Conservation (phyloP, 2,329 filamentous ascomycete genomes). For the Escovopsis weberi region DNA sequence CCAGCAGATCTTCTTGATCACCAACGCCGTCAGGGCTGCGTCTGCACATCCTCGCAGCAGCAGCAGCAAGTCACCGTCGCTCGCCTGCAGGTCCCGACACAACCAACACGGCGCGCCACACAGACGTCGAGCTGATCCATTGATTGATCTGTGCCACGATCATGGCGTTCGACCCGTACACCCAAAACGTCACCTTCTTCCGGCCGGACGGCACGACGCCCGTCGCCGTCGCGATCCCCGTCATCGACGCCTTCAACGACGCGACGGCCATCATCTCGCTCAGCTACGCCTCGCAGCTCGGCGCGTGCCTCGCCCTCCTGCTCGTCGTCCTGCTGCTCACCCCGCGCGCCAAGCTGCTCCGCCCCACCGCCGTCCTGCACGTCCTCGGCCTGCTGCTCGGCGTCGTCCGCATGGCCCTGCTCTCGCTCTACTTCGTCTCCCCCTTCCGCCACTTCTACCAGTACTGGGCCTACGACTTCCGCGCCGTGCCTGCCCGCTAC, state of each 20-base stretch:
- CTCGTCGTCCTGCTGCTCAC: conserved; percentile 54
- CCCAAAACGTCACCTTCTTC: conserved; percentile 22
- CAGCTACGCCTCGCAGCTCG: conserved; percentile 58
- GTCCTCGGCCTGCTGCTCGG: conserved; percentile 43
- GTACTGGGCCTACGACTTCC: conserved; percentile 39
- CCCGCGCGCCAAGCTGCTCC: conserved; percentile 46
- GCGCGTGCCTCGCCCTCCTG: conserved; percentile 50
- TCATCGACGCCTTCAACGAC: conserved; percentile 19
- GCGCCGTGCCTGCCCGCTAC: conserved; percentile 26
- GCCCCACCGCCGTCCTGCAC: conserved; percentile 53
- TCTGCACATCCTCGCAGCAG: too few relatives aligned
- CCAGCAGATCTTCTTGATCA: too few relatives aligned
- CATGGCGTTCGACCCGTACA: conserved; percentile 21
- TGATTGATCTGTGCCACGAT: neutral
- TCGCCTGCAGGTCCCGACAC: too few relatives aligned
- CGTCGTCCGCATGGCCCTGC: conserved; percentile 42
- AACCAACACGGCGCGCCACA: too few relatives aligned
- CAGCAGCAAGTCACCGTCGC: too few relatives aligned
- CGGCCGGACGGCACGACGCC: conserved; percentile 16
- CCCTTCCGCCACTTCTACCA: conserved; percentile 48
- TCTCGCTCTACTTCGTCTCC: conserved; percentile 45
- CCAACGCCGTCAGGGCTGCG: too few relatives aligned
- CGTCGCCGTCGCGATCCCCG: conserved; percentile 17
- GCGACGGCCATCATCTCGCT: conserved; percentile 29
- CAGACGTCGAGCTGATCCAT: too few relatives aligned